Conservation (phyloP, 768 basidiomycete genomes). For the Mycena sanguinolenta region DNA sequence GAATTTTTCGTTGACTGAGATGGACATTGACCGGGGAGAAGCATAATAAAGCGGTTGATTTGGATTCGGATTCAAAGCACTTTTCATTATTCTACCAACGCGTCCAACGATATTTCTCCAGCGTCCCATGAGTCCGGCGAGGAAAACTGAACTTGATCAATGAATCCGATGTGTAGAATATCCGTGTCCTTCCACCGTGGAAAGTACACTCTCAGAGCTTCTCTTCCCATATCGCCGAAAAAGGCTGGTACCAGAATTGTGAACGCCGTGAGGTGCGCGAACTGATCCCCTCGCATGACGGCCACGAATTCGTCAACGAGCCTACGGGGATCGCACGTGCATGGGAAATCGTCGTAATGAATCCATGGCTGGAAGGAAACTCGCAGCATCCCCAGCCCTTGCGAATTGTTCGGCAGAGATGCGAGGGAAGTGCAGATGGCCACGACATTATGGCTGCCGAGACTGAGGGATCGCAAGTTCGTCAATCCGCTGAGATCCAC, state of each 20-base stretch:
- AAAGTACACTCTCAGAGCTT: conserved; percentile 13
- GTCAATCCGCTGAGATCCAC: conserved; percentile 20
- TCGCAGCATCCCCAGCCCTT: neutral
- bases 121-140: conserved; percentile 12
- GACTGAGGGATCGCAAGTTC: conserved; percentile 2
- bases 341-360: conserved; percentile 11
- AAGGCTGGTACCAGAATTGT: neutral
- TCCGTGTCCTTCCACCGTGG: conserved; percentile 19
- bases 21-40: no score
- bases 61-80: no score
- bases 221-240: neutral
- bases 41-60: no score
- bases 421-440: neutral
- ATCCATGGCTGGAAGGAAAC: conserved; percentile 6
- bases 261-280: neutral
- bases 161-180: neutral
- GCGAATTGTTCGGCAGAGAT: neutral
- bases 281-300: neutral
- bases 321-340: neutral
- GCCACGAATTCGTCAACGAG: neutral
- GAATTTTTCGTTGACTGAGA: no score
- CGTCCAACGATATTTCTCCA: neutral
- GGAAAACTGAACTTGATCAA: neutral
- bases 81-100: neutral
- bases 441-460: conserved; percentile 6